These are phyloP conservation scores for Cymbopogon flexuosus DNA, from an alignment of 202 grass and related monocot genomes.

Conservation along the genomic window DNA sequence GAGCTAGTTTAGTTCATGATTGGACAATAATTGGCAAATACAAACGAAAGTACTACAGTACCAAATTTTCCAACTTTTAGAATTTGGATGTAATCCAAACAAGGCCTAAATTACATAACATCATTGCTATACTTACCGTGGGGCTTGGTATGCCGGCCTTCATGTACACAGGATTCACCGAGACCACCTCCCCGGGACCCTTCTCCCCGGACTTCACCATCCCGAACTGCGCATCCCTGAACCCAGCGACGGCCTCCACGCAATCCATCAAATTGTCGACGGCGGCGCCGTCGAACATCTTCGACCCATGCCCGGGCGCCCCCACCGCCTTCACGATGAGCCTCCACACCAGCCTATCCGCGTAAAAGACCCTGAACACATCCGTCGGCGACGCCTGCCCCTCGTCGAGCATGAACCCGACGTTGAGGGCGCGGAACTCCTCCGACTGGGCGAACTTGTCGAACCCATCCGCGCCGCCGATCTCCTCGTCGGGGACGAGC, in stretches of 20 bases:
- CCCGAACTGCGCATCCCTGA: constrained; percentile 66
- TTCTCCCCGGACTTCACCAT: constrained; percentile 61
- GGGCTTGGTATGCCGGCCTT: constrained; percentile 71
- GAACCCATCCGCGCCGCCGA: constrained; percentile 52
- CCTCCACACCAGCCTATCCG: constrained; percentile 58
- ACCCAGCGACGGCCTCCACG: constrained; percentile 49
- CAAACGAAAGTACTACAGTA: too few relatives aligned
- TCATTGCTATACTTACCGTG: constrained; percentile 43
- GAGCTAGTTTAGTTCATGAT: too few relatives aligned
- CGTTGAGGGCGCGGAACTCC: constrained; percentile 60
- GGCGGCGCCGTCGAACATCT: constrained; percentile 65
- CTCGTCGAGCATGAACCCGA: constrained; percentile 86
- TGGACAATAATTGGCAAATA: too few relatives aligned
- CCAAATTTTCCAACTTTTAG: too few relatives aligned
- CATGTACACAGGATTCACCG: constrained; percentile 74
- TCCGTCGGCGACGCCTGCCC: constrained; percentile 83
- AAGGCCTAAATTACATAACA: background rate
- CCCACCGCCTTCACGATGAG: constrained; percentile 69
- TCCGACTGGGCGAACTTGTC: constrained; percentile 54
- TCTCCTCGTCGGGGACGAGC: constrained; percentile 88
- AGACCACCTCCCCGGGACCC: constrained; percentile 64
- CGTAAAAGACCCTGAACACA: constrained; percentile 82
- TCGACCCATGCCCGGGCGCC: constrained; percentile 64
- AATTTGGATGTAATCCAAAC: too few relatives aligned
- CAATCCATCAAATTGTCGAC: constrained; percentile 78